Evolutionary conservation across 441 rosid genomes (phyloP), one percentile per base, ranked within the genome.

Genomic region (Euphorbia schlechtendalii): DNA sequence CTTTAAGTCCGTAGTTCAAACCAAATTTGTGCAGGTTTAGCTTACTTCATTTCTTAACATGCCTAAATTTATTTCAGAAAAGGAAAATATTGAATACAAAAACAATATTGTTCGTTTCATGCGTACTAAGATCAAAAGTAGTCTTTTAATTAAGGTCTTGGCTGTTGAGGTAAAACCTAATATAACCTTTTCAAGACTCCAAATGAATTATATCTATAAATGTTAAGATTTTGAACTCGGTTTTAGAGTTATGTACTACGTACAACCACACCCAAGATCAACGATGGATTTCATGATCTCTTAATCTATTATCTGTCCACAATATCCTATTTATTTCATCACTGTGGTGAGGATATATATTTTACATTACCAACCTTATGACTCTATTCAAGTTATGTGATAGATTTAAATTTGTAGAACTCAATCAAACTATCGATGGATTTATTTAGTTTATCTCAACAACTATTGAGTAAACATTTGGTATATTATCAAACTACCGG

Each of bases 91-190:
- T n/a, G n/a, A n/a, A n/a, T n/a, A 46, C 5, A 14, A 15, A 15
- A 18, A 18, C n/a, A 49, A 10, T 36, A 59, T 10, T 15, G 18
- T 4, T 27, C 7, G 15, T 11, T 48, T 48, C 2, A 32, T 32
- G 36, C n/a, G 40, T 49, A 52, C 32, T 22, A 53, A 46, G 24
- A 53, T 34, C 24, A 34, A 30, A 53, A 24, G 7, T 8, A 11
- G 21, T 55, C 41, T 56, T 65, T 18, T n/a, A 13, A 53, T 38
- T 65, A 2, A 54, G 68, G 61, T 25, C 46, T 40, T 65, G 53
- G 36, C n/a, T 65, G 9, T 22, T 51, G 51, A n/a, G 25, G 0
- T 20, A 24, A 5, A 61, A 22, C 4, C 22, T 63, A 49, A 22
- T 41, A 0, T 34, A 40, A 2, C 48, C 24, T 8, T 6, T 51